A percentile compares a stretch with the other conserved stretches of the same genome.
phyloP scores from a whole-genome alignment of 2,329 filamentous ascomycete genomes.

The Hypoxylon sp. region DNA sequence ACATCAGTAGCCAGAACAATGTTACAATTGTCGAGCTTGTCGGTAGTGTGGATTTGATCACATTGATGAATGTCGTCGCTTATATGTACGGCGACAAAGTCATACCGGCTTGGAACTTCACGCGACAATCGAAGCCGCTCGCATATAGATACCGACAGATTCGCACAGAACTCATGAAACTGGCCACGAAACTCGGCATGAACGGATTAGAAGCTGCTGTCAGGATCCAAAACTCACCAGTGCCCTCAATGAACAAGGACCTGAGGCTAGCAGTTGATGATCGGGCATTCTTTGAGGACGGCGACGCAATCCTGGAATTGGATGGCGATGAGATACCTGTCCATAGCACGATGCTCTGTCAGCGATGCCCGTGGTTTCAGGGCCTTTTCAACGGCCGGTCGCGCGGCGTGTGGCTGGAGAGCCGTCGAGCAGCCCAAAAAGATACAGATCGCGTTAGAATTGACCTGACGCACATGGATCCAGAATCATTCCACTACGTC shows the following conservation, averaged over 20 bases:
- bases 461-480: slow-evolving; percentile 82
- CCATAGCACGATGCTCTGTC: slow-evolving; percentile 82
- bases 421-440: slow-evolving; percentile 62
- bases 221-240: slow-evolving; percentile 73
- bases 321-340: slow-evolving; percentile 74
- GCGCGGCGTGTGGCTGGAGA: slow-evolving; percentile 81
- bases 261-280: slow-evolving; percentile 75
- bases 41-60: slow-evolving; percentile 74
- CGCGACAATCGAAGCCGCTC: slow-evolving; percentile 68
- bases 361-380: slow-evolving; percentile 90
- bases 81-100: slow-evolving; percentile 83
- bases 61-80: slow-evolving; percentile 79
- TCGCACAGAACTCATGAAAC: slow-evolving; percentile 84
- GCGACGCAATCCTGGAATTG: slow-evolving; percentile 81
- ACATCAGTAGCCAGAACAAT: slow-evolving; percentile 60
- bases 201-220: slow-evolving; percentile 77
- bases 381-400: slow-evolving; percentile 90
- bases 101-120: slow-evolving; percentile 87
- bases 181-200: slow-evolving; percentile 77
- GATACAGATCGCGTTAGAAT: slow-evolving; percentile 67
- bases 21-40: slow-evolving; percentile 70
- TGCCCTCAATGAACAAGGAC: slow-evolving; percentile 71
- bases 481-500: slow-evolving; percentile 78
- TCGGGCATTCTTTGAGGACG: slow-evolving; percentile 75
- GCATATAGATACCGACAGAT: slow-evolving; percentile 81